Evolutionary conservation across 768 basidiomycete genomes (phyloP).

Genomic region (Trametes maxima): DNA sequence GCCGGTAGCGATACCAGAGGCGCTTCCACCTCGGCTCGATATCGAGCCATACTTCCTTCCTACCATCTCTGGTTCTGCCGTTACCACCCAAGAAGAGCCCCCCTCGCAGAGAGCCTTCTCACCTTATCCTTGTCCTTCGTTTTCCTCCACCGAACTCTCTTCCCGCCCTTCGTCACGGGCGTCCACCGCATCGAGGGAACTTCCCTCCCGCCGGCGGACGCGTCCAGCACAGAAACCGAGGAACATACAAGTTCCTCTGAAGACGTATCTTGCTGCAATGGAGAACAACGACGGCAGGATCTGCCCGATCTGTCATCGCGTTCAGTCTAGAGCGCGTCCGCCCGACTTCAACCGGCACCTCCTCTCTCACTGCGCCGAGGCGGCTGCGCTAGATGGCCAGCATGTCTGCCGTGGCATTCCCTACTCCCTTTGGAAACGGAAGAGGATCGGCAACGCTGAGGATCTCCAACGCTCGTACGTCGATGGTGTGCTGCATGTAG

Average conservation of each 20-base stretch:
- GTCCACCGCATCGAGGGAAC: not conserved
- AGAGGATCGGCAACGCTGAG: not conserved
- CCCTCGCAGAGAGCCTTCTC: not conserved
- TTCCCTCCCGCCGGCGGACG: not conserved
- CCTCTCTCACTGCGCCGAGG: not conserved
- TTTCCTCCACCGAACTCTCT: not conserved
- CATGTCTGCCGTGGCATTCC: not conserved
- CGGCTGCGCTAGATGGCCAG: not conserved
- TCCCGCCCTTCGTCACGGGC: not conserved
- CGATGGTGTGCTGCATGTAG: not conserved
- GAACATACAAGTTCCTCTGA: not conserved
- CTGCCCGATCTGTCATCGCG: constrained; percentile 7
- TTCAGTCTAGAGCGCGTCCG: not conserved
- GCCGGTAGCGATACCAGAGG: too few relatives aligned
- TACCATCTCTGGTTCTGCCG: too few relatives aligned
- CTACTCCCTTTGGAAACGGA: too few relatives aligned
- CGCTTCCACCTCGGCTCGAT: too few relatives aligned
- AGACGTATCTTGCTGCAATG: not conserved
- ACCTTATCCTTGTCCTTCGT: not conserved
- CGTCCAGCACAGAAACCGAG: not conserved
- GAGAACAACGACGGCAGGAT: not conserved
- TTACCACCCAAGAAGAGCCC: not conserved
- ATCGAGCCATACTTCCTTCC: too few relatives aligned
- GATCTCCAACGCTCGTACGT: not conserved
- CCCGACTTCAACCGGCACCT: constrained; percentile 9